phyloP scores from a whole-genome alignment of 225 moss, liverwort and hornwort species.

The Bryoerythrophyllum caledonicum region DNA sequence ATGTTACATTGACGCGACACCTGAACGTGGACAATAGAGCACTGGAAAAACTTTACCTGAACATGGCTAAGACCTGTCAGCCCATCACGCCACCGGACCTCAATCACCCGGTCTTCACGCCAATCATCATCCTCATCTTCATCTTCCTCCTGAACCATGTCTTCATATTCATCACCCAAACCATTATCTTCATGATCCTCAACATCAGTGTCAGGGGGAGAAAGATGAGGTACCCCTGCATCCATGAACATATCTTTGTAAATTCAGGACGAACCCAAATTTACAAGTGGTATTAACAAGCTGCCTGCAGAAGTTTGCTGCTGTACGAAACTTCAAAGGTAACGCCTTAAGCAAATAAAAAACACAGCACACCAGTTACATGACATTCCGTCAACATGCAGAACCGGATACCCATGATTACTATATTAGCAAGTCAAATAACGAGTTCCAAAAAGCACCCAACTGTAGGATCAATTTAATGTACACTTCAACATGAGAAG shows the following conservation, averaged over 20 bases:
- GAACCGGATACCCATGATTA: background rate
- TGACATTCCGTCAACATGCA: background rate
- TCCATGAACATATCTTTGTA: conserved; percentile 73
- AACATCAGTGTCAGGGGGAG: conserved; percentile 95
- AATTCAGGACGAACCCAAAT: conserved; percentile 79
- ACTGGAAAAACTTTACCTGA: conserved; percentile 36
- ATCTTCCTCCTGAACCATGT: conserved; percentile 94
- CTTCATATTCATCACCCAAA: conserved; percentile 93
- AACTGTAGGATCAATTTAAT: background rate
- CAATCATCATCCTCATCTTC: conserved; percentile 98
- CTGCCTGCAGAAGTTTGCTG: conserved; percentile 37
- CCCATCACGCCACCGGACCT: conserved; percentile 95
- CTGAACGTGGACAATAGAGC: background rate
- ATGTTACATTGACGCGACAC: background rate
- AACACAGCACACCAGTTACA: background rate
- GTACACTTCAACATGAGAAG: background rate
- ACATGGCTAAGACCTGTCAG: conserved; percentile 93
- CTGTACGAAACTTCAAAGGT: conserved; percentile 29
- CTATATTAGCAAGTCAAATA: background rate
- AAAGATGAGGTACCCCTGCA: conserved; percentile 91
- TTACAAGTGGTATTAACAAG: conserved; percentile 69
- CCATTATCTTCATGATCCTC: conserved; percentile 96
- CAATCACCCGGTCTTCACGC: conserved; percentile 91
- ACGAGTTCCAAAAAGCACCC: background rate
- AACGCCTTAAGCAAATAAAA: conserved; percentile 17